phyloP scores from a whole-genome alignment of 306 rosid genomes.

The Ceratonia siliqua region DNA sequence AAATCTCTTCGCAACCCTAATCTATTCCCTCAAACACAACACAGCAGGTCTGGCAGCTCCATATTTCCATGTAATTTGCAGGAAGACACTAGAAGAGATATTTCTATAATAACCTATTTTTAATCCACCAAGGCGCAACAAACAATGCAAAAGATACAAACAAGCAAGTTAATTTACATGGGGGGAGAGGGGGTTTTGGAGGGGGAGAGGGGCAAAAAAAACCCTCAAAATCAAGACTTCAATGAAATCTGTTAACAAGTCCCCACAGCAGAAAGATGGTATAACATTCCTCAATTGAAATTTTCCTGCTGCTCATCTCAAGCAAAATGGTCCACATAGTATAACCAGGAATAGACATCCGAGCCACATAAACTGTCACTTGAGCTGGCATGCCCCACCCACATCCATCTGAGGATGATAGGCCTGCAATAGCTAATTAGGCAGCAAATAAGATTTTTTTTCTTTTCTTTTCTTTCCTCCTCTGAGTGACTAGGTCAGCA shows the following conservation, averaged over 20 bases:
- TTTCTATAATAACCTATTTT: background rate
- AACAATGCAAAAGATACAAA: background rate
- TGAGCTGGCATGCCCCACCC: background rate
- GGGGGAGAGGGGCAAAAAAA: background rate
- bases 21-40: slow-evolving; percentile 5
- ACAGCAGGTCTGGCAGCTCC: background rate
- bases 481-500: background rate
- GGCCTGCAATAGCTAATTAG: background rate
- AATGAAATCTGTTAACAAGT: background rate
- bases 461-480: background rate
- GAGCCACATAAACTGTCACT: background rate
- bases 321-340: background rate
- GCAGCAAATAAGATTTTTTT: background rate
- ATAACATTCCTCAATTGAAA: background rate
- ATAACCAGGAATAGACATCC: background rate
- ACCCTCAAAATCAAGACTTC: background rate
- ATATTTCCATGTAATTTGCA: too few species aligned
- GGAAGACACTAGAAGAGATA: too few species aligned
- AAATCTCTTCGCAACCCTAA: background rate
- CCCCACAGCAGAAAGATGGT: background rate
- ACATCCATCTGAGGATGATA: background rate
- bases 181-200: background rate
- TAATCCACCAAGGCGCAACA: background rate
- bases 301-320: background rate
- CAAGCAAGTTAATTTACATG: background rate